Conservation (phyloP, 2,329 filamentous ascomycete genomes). For the Stemphylium lycopersici region DNA sequence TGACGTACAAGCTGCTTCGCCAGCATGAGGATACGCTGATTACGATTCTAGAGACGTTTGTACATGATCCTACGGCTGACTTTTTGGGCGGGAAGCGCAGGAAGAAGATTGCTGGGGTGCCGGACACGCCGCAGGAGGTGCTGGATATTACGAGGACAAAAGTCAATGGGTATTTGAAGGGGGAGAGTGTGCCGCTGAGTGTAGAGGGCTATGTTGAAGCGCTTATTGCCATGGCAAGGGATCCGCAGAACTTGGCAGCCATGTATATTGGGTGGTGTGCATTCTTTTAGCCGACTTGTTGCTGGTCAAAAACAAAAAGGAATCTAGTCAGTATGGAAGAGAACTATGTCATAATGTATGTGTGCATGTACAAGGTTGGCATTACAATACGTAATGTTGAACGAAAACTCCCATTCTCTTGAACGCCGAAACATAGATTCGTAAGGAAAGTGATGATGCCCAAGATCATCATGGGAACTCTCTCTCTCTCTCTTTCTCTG, state of each 20-base stretch:
- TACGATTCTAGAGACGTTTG: conserved; percentile 95
- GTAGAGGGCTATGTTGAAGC: conserved; percentile 98
- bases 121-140: conserved; percentile 77
- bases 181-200: conserved; percentile 89
- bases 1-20: conserved; percentile 81
- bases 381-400: conserved; percentile 18
- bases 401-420: conserved; percentile 10
- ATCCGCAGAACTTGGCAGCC: conserved; percentile 76
- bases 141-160: conserved; percentile 88
- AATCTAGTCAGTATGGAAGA: background rate
- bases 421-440: conserved; percentile 7
- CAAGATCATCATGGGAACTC: conserved; percentile 10
- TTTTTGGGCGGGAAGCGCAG: conserved; percentile 74
- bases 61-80: conserved; percentile 96
- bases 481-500: too few species aligned
- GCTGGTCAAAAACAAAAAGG: background rate
- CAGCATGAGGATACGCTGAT: conserved; percentile 96
- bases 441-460: conserved; percentile 12
- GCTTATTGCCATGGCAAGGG: conserved; percentile 84
- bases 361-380: conserved; percentile 15
- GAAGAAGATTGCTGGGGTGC: conserved; percentile 60
- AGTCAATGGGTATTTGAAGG: conserved; percentile 79
- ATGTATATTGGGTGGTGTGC: conserved; percentile 98
- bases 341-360: background rate
- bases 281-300: conserved; percentile 58